phyloP scores from a whole-genome alignment of 1,139 yeast species.

The Nadsonia commutata region DNA sequence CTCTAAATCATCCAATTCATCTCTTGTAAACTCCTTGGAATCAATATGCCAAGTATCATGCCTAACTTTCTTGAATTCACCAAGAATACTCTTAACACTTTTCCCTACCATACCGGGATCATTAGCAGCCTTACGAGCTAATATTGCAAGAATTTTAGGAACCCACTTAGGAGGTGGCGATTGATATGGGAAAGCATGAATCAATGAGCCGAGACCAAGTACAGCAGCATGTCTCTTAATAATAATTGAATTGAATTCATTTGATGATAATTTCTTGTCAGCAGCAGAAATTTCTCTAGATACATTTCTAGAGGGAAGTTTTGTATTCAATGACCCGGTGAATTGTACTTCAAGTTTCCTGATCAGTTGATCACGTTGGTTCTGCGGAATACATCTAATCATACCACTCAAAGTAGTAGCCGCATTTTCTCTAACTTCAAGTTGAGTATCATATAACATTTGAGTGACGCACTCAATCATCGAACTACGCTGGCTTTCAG shows the following conservation, averaged over 20 bases:
- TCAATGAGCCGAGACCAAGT: conserved; percentile 75
- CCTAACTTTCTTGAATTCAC: conserved; percentile 80
- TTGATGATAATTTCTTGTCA: conserved; percentile 2
- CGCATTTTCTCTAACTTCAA: conserved; percentile 68
- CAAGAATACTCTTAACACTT: conserved; percentile 68
- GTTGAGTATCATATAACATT: conserved; percentile 44
- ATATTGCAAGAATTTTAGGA: conserved; percentile 52
- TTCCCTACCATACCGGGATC: conserved; percentile 69
- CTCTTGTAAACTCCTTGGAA: conserved; percentile 55
- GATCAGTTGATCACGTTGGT: conserved; percentile 33
- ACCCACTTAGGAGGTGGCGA: conserved; percentile 93
- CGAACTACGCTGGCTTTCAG: conserved; percentile 31
- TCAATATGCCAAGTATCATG: conserved; percentile 97
- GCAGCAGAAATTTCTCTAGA: not conserved
- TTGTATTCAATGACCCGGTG: conserved; percentile 8
- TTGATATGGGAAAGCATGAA: conserved; percentile 78
- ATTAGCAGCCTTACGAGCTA: conserved; percentile 55
- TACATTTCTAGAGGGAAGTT: conserved; percentile 5
- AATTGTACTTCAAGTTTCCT: conserved; percentile 16
- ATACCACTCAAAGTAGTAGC: conserved; percentile 68
- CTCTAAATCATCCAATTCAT: conserved; percentile 80
- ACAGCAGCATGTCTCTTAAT: conserved; percentile 70
- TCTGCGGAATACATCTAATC: conserved; percentile 58
- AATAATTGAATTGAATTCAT: conserved; percentile 19
- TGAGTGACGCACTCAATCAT: conserved; percentile 41